Evolutionary conservation across 2,329 filamentous ascomycete species (phyloP), one percentile per base, ranked within the genome.

Genomic region (Hypomyces perniciosus): DNA sequence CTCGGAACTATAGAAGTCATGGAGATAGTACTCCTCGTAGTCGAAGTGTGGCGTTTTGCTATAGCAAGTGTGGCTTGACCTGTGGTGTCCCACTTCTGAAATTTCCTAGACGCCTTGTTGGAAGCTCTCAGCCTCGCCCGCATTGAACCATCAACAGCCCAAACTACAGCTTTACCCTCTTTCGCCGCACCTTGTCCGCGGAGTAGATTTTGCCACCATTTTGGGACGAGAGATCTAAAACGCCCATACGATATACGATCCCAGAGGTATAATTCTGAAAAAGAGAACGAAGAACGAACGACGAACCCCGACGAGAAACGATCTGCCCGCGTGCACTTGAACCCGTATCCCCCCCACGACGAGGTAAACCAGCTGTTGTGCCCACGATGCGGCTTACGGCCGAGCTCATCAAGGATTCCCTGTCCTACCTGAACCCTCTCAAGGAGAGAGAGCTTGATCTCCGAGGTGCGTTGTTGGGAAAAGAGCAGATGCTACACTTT

Each of bases 361-460:
- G 20, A 20, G 20, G 20, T 20, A 20, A 20, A 20, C 20, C 20
- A 20, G 20, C 20, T 20, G 20, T 20, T 31, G 29, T 28, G 46
- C 50, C 61, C 70, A 75, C 67, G 59, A 97, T 99, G 93, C 86
- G 92, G 79, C 84, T 99, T 75, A 96, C 92, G 57, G 85, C 89
- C 61, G 93, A 97, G 72, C 84, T 97, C 65, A 95, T 99, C 75
- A 83, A 90, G 72, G 85, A 83, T 72, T 96, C 93, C 68, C 86
- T 96, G 61, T 96, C 92, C 70, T 99, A 96, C 80, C 87, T 97
- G 74, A 99, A 97, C 75, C 91, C 92, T 69, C 82, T 99, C 72
- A 95, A 93, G 76, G 93, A 99, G 81, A 90, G 93, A 72, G 93
- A 99, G 82, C 84, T 99, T 71, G 91, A 97, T 79, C 89, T 99